phyloP scores from a whole-genome alignment of 192 early-diverging fungal genomes.

The Coemansia sp. region DNA sequence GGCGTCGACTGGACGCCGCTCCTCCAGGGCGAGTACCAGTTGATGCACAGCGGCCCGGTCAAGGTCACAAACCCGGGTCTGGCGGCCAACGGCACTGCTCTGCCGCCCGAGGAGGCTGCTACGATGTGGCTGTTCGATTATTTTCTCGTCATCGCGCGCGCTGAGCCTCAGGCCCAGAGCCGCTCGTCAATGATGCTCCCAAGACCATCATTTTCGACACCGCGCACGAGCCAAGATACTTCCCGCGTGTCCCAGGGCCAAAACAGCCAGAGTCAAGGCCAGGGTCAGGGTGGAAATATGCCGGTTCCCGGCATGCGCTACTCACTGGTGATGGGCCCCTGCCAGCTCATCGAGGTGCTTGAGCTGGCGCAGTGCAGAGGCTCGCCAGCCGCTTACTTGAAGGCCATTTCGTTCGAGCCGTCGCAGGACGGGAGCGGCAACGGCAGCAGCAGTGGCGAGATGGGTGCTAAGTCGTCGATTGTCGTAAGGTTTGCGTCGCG shows the following conservation, averaged over 20 bases:
- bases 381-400: slow-evolving; percentile 31
- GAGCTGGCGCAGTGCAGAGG: slow-evolving; percentile 50
- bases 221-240: not conserved
- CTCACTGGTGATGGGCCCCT: slow-evolving; percentile 29
- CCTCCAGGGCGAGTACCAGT: slow-evolving; percentile 25
- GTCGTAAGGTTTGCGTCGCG: slow-evolving; percentile 42
- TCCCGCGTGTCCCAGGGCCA: not conserved
- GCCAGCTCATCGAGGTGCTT: slow-evolving; percentile 41
- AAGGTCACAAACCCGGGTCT: slow-evolving; percentile 14
- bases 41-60: slow-evolving; percentile 37
- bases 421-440: not conserved
- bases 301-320: slow-evolving; percentile 24
- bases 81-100: slow-evolving; percentile 12
- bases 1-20: slow-evolving; percentile 34
- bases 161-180: not conserved
- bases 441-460: not conserved
- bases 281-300: slow-evolving; percentile 11
- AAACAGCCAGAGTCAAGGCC: not conserved
- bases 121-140: slow-evolving; percentile 50
- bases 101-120: slow-evolving; percentile 27
- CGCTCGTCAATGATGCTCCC: slow-evolving; percentile 8
- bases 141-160: slow-evolving; percentile 33
- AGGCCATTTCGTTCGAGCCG: slow-evolving; percentile 23
- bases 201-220: not conserved
- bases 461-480: slow-evolving; percentile 23